A percentile compares a stretch with the other conserved stretches of the same genome.
Evolutionary conservation across 345 rosid genomes (phyloP).

Genomic region (Noccaea caerulescens): DNA sequence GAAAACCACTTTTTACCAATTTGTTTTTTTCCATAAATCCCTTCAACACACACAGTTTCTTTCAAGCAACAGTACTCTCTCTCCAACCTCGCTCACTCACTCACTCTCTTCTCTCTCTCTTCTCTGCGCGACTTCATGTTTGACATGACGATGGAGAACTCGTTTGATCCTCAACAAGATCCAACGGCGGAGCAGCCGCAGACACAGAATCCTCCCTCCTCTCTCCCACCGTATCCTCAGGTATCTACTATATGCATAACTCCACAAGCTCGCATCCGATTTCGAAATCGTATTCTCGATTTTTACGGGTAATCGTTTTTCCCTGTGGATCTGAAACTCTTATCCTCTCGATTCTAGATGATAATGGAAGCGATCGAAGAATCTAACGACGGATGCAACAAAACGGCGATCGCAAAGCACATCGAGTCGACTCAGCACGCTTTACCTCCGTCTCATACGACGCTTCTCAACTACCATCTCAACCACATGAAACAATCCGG

Average conservation of each 20-base stretch:
- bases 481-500: constrained; percentile 68
- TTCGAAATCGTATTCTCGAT: background rate
- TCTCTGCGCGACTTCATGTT: background rate
- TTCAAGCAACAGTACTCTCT: constrained; percentile 25
- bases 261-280: background rate
- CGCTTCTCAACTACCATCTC: constrained; percentile 68
- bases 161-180: background rate
- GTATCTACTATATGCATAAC: constrained; percentile 1
- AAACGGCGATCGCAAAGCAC: constrained; percentile 60
- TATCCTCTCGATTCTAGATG: constrained; percentile 48
- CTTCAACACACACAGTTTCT: constrained; percentile 10
- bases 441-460: constrained; percentile 63
- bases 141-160: constrained; percentile 40
- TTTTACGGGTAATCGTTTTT: background rate
- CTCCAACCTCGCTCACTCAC: constrained; percentile 1
- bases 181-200: background rate
- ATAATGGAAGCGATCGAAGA: constrained; percentile 78
- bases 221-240: constrained; percentile 49
- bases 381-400: constrained; percentile 62
- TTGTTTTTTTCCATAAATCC: background rate
- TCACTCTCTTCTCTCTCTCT: constrained; percentile 11
- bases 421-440: constrained; percentile 60
- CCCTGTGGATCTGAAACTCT: background rate
- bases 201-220: background rate
- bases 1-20: constrained; percentile 22